A percentile compares a stretch with the other conserved stretches of the same genome.
These are phyloP conservation scores for Cladobotryum protrusum DNA, from an alignment of 2,329 filamentous ascomycete genomes.

Conservation along the genomic window DNA sequence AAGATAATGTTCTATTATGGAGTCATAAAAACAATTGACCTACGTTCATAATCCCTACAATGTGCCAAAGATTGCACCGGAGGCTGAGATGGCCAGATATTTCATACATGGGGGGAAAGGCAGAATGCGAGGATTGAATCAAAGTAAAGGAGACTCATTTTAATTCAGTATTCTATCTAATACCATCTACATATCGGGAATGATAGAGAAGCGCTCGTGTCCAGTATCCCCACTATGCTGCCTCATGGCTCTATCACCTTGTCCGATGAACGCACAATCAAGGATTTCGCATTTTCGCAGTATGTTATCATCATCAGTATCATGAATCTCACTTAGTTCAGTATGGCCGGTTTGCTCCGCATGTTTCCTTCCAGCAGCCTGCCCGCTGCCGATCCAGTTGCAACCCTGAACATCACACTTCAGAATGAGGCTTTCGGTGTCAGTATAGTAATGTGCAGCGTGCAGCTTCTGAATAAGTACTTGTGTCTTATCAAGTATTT, in stretches of 20 bases:
- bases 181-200: conserved; percentile 26
- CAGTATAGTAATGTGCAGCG: conserved; percentile 77
- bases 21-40: no score
- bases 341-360: conserved; percentile 54
- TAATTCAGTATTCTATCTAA: no score
- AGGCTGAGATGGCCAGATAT: no score
- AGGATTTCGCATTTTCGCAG: conserved; percentile 64
- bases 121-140: no score
- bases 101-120: no score
- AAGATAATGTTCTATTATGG: no score
- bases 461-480: conserved; percentile 59
- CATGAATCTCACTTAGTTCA: conserved; percentile 61
- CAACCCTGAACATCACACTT: conserved; percentile 64
- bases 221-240: conserved; percentile 55
- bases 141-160: no score
- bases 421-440: conserved; percentile 73
- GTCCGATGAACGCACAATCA: conserved; percentile 58
- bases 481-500: conserved; percentile 63
- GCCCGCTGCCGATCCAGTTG: conserved; percentile 60
- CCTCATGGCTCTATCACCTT: conserved; percentile 54
- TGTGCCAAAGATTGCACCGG: no score
- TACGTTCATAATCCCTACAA: no score
- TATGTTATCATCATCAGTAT: conserved; percentile 74
- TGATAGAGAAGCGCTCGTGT: conserved; percentile 41
- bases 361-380: conserved; percentile 56